phyloP scores from a whole-genome alignment of 2,329 filamentous ascomycete species.

The Diaporthe helianthi region DNA sequence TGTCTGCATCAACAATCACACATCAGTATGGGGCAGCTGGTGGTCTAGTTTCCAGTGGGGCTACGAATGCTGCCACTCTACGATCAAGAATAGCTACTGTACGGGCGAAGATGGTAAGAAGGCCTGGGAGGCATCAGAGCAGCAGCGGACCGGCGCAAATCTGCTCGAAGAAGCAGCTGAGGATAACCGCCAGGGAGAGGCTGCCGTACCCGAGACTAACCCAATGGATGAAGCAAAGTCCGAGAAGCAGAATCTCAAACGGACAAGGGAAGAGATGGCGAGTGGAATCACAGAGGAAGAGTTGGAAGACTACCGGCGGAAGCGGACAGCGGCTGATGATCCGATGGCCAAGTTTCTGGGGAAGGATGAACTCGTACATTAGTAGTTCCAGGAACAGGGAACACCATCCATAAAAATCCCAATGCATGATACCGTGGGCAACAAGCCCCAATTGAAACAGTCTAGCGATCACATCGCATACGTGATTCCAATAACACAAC shows the following conservation, averaged over 20 bases:
- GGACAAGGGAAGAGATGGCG: constrained; percentile 80
- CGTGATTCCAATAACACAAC: background rate
- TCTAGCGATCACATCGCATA: background rate
- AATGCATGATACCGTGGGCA: constrained; percentile 34
- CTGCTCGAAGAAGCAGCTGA: constrained; percentile 44
- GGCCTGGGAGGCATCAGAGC: constrained; percentile 80
- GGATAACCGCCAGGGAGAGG: constrained; percentile 41
- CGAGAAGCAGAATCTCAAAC: constrained; percentile 62
- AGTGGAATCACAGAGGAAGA: constrained; percentile 82
- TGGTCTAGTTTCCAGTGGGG: constrained; percentile 97
- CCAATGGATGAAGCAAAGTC: constrained; percentile 38
- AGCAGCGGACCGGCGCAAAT: constrained; percentile 57
- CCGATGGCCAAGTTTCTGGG: constrained; percentile 86
- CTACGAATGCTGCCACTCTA: constrained; percentile 93
- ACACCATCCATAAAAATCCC: constrained; percentile 7
- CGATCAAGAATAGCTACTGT: constrained; percentile 96
- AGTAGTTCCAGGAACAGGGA: constrained; percentile 34
- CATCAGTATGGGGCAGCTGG: constrained; percentile 94
- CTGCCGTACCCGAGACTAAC: constrained; percentile 40
- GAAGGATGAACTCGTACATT: constrained; percentile 69
- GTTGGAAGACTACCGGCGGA: constrained; percentile 83
- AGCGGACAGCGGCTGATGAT: constrained; percentile 76
- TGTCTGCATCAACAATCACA: constrained; percentile 88
- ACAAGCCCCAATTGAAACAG: background rate
- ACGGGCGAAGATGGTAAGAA: constrained; percentile 87